Evolutionary conservation across 352 stramenopile species (phyloP).

Genomic region (Phytopythium mirpurense): DNA sequence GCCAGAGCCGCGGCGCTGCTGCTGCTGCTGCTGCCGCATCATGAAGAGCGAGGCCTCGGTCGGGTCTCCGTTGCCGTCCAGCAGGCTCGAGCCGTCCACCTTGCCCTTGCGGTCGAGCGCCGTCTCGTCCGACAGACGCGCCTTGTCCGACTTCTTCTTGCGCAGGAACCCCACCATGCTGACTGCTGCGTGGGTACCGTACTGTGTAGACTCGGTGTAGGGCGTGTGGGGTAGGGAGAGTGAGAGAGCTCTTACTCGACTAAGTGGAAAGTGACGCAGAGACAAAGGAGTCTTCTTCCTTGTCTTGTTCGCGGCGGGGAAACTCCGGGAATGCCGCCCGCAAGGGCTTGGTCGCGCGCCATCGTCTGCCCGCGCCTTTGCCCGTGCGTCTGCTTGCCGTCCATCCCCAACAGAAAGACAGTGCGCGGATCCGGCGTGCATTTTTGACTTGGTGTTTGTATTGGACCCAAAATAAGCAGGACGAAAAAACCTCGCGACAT

Average conservation of each 20-base stretch:
- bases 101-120: constrained; percentile 82
- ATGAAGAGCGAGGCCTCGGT: constrained; percentile 69
- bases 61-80: constrained; percentile 78
- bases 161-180: constrained; percentile 75
- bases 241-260: too few relatives aligned
- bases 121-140: constrained; percentile 58
- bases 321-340: constrained; percentile 2
- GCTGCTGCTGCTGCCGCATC: constrained; percentile 17
- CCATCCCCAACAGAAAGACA: constrained; percentile 8
- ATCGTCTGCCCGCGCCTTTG: constrained; percentile 1
- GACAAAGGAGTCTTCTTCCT: too few relatives aligned
- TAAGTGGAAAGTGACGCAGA: too few relatives aligned
- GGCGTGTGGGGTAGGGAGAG: too few relatives aligned
- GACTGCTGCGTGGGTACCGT: too few relatives aligned
- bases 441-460: not conserved
- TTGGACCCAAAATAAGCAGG: constrained; percentile 2
- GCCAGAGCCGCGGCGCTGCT: constrained; percentile 19
- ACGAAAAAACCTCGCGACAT: constrained; percentile 1
- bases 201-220: too few relatives aligned
- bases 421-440: not conserved
- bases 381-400: not conserved
- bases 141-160: constrained; percentile 84
- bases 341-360: not conserved
- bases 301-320: not conserved
- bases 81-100: constrained; percentile 74